Evolutionary conservation across 2,329 filamentous ascomycete genomes (phyloP).

Genomic region (Zasmidium citrigriseum): DNA sequence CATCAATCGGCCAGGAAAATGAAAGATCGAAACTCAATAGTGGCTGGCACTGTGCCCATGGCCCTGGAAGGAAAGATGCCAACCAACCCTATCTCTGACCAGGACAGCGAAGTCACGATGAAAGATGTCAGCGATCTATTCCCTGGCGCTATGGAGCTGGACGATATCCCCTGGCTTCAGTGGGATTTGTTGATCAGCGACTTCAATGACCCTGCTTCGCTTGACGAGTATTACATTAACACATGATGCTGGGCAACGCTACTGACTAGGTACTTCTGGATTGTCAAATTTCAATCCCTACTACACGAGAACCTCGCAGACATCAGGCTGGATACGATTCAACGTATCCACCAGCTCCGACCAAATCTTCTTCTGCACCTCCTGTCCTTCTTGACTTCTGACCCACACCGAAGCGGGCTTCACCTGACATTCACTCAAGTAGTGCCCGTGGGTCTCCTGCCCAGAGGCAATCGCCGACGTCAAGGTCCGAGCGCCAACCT

Average conservation of each 20-base stretch:
- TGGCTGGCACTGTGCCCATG: too few species aligned
- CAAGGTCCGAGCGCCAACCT: constrained; percentile 42
- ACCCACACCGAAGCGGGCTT: constrained; percentile 32
- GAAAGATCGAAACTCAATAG: too few species aligned
- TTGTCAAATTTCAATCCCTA: too few species aligned
- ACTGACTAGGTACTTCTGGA: too few species aligned
- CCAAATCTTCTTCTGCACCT: constrained; percentile 38
- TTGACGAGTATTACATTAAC: not conserved
- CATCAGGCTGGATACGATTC: not conserved
- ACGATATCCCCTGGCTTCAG: constrained; percentile 9
- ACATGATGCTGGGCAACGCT: too few species aligned
- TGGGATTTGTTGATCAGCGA: constrained; percentile 9
- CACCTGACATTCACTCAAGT: constrained; percentile 39
- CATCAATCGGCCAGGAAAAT: too few species aligned
- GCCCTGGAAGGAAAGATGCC: too few species aligned
- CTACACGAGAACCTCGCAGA: not conserved
- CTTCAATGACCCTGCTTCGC: not conserved
- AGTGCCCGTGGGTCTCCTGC: constrained; percentile 40
- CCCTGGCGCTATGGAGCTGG: not conserved
- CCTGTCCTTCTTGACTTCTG: constrained; percentile 35
- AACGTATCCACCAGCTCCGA: constrained; percentile 35
- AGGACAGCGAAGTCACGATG: too few species aligned
- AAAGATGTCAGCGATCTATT: not conserved
- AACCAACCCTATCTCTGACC: too few species aligned
- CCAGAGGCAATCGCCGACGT: constrained; percentile 36